A percentile compares a stretch with the other conserved stretches of the same genome.
These are phyloP conservation scores for Neurospora sp. DNA, from an alignment of 495 filamentous ascomycete genomes.

Conservation along the genomic window DNA sequence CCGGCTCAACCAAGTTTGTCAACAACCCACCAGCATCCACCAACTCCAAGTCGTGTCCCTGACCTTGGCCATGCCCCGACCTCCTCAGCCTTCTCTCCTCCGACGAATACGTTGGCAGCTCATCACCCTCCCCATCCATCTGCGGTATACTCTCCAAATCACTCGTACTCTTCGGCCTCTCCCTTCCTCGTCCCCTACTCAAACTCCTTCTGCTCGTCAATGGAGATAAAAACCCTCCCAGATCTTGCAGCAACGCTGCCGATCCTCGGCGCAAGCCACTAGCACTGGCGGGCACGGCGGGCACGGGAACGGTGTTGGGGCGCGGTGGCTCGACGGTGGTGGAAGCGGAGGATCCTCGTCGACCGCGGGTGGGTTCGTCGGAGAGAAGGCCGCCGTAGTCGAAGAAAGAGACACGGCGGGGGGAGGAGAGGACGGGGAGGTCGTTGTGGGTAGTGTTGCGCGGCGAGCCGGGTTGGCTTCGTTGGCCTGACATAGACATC, in stretches of 20 bases:
- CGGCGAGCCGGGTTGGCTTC: conserved; percentile 21
- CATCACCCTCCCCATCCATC: neutral
- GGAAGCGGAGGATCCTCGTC: conserved; percentile 26
- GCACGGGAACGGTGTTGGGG: conserved; percentile 19
- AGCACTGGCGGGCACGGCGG: conserved; percentile 22
- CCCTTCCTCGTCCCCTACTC: neutral
- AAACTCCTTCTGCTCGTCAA: conserved; percentile 12
- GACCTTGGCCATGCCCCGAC: neutral
- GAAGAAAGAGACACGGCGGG: conserved; percentile 53
- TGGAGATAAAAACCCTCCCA: conserved; percentile 38
- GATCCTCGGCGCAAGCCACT: conserved; percentile 36
- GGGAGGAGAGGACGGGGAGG: conserved; percentile 16
- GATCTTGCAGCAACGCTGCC: conserved; percentile 47
- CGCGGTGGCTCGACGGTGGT: conserved; percentile 21
- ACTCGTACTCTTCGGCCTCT: neutral
- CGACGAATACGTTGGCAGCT: conserved; percentile 4
- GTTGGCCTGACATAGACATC: conserved; percentile 10
- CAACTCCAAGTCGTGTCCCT: conserved; percentile 29
- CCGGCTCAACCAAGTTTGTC: neutral
- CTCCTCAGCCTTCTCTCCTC: neutral
- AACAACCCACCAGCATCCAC: conserved; percentile 48
- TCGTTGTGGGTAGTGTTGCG: neutral
- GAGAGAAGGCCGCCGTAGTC: conserved; percentile 60
- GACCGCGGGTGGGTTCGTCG: conserved; percentile 19
- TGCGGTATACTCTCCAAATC: conserved; percentile 25